A percentile compares a stretch with the other conserved stretches of the same genome.
Conservation (phyloP, 257 asterid genomes). For the Thymus quinquecostatus region DNA sequence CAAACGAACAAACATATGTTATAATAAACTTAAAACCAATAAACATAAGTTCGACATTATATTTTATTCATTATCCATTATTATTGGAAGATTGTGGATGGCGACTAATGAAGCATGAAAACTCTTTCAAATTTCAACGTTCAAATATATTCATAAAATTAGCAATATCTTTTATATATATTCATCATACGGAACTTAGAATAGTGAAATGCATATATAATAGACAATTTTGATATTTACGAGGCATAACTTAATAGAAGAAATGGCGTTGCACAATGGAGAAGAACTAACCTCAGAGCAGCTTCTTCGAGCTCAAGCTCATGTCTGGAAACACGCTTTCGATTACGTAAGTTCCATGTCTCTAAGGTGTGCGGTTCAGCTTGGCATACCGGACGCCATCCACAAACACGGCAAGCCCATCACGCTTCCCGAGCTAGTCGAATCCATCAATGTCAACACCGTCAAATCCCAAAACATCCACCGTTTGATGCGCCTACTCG, state of each 20-base stretch:
- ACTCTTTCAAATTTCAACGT: neutral
- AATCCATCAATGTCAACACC: neutral
- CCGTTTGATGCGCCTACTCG: conserved; percentile 14
- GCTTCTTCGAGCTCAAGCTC: conserved; percentile 17
- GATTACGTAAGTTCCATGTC: conserved; percentile 7
- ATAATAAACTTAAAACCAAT: too few species aligned
- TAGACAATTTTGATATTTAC: too few species aligned
- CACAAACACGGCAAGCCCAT: conserved; percentile 17
- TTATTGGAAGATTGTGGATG: neutral
- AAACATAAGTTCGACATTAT: too few species aligned
- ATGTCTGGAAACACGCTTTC: conserved; percentile 3
- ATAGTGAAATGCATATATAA: neutral
- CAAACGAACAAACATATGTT: too few species aligned
- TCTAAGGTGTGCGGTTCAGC: conserved; percentile 23
- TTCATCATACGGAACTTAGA: neutral
- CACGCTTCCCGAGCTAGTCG: neutral
- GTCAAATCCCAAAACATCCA: neutral
- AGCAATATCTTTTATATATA: too few species aligned
- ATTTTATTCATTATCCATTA: too few species aligned
- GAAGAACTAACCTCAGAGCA: neutral
- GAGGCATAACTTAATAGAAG: neutral
- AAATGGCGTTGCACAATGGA: neutral
- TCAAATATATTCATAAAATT: too few species aligned
- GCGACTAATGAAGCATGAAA: neutral
- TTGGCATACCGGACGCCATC: conserved; percentile 23